Percentiles rank a stretch among this genome's conserved stretches.
phyloP scores from a whole-genome alignment of 192 early-diverging fungal genomes.

The Podochytrium sp. region DNA sequence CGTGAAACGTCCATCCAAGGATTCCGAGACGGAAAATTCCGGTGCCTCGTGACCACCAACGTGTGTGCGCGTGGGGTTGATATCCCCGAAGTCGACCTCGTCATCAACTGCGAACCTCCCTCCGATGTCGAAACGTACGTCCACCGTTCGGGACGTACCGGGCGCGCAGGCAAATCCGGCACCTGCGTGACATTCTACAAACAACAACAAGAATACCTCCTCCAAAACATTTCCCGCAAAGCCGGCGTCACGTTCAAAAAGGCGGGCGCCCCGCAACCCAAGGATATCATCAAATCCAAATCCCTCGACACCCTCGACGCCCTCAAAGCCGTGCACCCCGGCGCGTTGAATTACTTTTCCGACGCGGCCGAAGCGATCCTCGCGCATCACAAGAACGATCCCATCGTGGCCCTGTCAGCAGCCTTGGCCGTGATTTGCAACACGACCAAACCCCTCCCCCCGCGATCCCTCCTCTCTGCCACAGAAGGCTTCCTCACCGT shows the following conservation, averaged over 20 bases:
- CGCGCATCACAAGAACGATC: constrained; percentile 68
- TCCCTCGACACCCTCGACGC: constrained; percentile 75
- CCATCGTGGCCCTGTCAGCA: constrained; percentile 77
- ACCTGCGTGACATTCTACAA: constrained; percentile 95
- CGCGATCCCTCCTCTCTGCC: constrained; percentile 82
- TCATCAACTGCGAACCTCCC: constrained; percentile 95
- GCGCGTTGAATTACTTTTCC: constrained; percentile 79
- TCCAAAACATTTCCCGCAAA: constrained; percentile 73
- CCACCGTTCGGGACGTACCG: constrained; percentile 93
- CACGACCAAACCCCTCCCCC: constrained; percentile 80
- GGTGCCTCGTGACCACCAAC: constrained; percentile 86
- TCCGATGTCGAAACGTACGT: constrained; percentile 93
- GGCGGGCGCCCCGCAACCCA: constrained; percentile 83
- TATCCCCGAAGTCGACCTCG: constrained; percentile 95
- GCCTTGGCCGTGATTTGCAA: constrained; percentile 89
- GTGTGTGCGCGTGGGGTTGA: constrained; percentile 94
- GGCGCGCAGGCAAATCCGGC: constrained; percentile 85
- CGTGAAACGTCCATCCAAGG: constrained; percentile 82
- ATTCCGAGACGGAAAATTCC: constrained; percentile 84
- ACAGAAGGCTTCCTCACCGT: constrained; percentile 82
- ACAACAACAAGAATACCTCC: constrained; percentile 79
- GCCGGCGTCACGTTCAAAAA: constrained; percentile 80
- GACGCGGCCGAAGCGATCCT: constrained; percentile 76
- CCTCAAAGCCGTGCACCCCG: constrained; percentile 69
- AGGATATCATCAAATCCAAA: constrained; percentile 84